Evolutionary conservation across 306 rosid genomes (phyloP), one percentile per base, ranked within the genome.

Genomic region (Cucurbita argyrosperma): DNA sequence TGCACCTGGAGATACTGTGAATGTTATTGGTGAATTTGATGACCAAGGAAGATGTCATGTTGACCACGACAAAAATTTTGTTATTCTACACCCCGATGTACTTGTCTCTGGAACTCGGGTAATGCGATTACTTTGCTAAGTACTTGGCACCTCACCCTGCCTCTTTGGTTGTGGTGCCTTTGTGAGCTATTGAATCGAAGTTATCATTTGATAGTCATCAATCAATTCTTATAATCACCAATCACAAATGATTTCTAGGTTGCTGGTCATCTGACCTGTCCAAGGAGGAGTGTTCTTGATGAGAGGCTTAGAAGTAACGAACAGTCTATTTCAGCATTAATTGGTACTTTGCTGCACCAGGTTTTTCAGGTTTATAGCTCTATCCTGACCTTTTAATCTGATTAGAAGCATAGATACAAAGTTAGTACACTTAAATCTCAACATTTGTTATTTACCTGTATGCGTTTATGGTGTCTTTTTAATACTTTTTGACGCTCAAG

Each of bases 101-200:
- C 82, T 94, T 47, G 78, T 89, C 70, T 88, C 98, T 76, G 97
- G 97, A 76, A 89, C 96, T 73, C 86, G 94, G 97, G 98, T 94
- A 94, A 69, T 43, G 40, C 81, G 6, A 16, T 45, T 46, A 61
- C 50, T 75, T 61, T 46, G 15, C 26, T 8, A 23, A 61, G 10
- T 60, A 37, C 30, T 75, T 16, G 37, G 46, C 49, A 46, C 10
- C 3, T 46, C 38, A 19, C 39, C n/a, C 54, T 66, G 38, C 73
- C 62, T 16, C 35, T 51, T 54, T 23, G 49, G 49, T 70, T 12
- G 19, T 15, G 23, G 47, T 74, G n/a, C 64, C 72, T 71, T 40
- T 76, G 63, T 68, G 62, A 53, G 63, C 59, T 40, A 18, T 59
- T 38, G 30, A 72, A 72, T 76, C 39, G 54, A 3, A 26, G 55